phyloP scores from a whole-genome alignment of 345 rosid species.

The Eucalyptus tenuipes region DNA sequence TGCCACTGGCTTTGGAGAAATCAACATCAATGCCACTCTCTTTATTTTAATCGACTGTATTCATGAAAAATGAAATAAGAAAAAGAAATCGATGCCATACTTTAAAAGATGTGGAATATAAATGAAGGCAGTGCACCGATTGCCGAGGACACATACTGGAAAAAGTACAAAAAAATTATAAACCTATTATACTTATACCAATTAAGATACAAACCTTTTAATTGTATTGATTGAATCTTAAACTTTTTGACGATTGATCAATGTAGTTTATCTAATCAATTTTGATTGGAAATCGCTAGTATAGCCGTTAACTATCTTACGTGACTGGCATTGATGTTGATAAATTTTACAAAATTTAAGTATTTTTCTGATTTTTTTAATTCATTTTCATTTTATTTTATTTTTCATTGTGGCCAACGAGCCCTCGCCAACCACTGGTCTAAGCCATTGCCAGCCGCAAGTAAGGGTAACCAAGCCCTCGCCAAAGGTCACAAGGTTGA shows the following conservation, averaged over 20 bases:
- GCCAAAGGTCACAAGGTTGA: too few relatives aligned
- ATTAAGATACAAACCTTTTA: neutral
- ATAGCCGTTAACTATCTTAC: fast-evolving
- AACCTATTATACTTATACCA: fast-evolving
- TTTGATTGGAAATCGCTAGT: fast-evolving
- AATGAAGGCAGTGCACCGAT: neutral
- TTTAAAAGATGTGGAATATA: neutral
- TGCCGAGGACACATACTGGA: neutral
- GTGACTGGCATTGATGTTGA: fast-evolving
- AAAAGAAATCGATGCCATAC: neutral
- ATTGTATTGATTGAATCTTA: neutral
- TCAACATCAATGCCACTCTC: neutral
- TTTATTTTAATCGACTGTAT: neutral
- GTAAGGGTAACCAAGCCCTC: neutral
- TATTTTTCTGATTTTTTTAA: too few relatives aligned
- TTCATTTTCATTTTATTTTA: too few relatives aligned
- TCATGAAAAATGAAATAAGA: neutral
- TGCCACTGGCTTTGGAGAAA: neutral
- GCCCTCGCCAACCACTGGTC: fast-evolving
- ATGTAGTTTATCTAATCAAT: neutral
- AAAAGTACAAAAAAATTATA: neutral
- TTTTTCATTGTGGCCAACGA: too few relatives aligned
- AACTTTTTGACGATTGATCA: fast-evolving
- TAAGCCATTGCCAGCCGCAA: neutral
- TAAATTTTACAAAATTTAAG: neutral